Conservation (phyloP, 164 flowering plant species). For the Piper betle region DNA sequence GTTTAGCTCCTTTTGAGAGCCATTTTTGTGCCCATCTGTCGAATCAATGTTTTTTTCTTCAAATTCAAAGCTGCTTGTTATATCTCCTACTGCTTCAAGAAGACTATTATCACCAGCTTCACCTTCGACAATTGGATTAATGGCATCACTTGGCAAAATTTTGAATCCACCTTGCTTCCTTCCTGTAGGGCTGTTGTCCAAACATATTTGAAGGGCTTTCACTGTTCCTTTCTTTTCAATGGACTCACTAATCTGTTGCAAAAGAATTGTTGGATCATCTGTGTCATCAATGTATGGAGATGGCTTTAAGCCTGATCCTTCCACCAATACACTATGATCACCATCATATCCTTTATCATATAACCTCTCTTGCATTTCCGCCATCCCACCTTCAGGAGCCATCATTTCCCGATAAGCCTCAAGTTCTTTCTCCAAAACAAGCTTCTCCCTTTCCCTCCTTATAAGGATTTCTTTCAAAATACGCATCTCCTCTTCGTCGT, state of each 20-base stretch:
- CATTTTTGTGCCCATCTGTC: conserved; percentile 4
- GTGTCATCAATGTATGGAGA: conserved; percentile 13
- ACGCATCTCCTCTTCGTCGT: conserved; percentile 88
- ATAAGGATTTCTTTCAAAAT: conserved; percentile 75
- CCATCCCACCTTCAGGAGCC: conserved; percentile 15
- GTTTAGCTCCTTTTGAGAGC: neutral
- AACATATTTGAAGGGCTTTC: conserved; percentile 6
- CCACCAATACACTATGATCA: conserved; percentile 5
- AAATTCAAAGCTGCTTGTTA: conserved; percentile 12
- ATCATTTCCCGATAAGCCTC: conserved; percentile 51
- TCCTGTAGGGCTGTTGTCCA: conserved; percentile 11
- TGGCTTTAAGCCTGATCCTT: conserved; percentile 4
- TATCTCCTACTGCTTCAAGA: conserved; percentile 5
- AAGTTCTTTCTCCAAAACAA: conserved; percentile 73
- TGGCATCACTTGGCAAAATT: neutral
- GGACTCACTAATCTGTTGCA: conserved; percentile 32
- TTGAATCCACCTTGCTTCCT: conserved; percentile 12
- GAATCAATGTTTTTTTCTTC: conserved; percentile 36
- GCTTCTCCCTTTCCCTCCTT: conserved; percentile 74
- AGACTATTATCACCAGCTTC: conserved; percentile 9
- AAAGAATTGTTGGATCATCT: conserved; percentile 35
- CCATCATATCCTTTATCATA: conserved; percentile 12
- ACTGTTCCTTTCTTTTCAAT: conserved; percentile 18
- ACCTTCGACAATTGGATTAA: neutral
- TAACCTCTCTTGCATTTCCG: conserved; percentile 14